Evolutionary conservation across 2,329 filamentous ascomycete genomes (phyloP).

Genomic region (Setomelanomma holmii): DNA sequence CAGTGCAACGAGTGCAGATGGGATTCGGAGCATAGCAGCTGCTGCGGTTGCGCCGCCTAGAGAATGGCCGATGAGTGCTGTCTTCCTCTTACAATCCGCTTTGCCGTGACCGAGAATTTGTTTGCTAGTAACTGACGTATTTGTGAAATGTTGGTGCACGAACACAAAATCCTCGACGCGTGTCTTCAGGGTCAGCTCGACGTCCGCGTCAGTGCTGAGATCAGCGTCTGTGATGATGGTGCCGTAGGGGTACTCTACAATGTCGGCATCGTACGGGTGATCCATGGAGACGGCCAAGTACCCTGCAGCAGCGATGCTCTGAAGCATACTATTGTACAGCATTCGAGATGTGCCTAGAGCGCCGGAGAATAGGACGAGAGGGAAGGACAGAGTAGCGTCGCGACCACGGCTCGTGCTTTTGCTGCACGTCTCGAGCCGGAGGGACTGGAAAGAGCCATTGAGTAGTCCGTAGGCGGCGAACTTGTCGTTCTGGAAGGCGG

Average conservation of each 20-base stretch:
- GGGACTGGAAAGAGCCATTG: slow-evolving; percentile 28
- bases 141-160: slow-evolving; percentile 24
- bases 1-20: slow-evolving; percentile 34
- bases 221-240: slow-evolving; percentile 34
- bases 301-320: slow-evolving; percentile 57
- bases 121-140: slow-evolving; percentile 11
- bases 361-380: slow-evolving; percentile 54
- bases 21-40: slow-evolving; percentile 15
- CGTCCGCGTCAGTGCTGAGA: slow-evolving; percentile 29
- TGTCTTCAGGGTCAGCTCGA: slow-evolving; percentile 27
- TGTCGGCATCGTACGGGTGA: slow-evolving; percentile 57
- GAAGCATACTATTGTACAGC: slow-evolving; percentile 53
- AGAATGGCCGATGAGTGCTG: slow-evolving; percentile 45
- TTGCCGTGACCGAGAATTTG: slow-evolving; percentile 12
- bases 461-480: slow-evolving; percentile 35
- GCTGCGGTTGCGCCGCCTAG: slow-evolving; percentile 45
- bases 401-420: neutral
- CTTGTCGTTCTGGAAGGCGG: slow-evolving; percentile 27
- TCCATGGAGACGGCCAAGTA: slow-evolving; percentile 59
- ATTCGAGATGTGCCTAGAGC: slow-evolving; percentile 55
- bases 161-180: slow-evolving; percentile 34
- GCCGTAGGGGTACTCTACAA: slow-evolving; percentile 60
- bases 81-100: slow-evolving; percentile 1
- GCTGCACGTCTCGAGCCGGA: slow-evolving; percentile 26
- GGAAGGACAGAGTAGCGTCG: slow-evolving; percentile 8